Percentiles rank a stretch among this genome's conserved stretches.
phyloP scores from a whole-genome alignment of 495 filamentous ascomycete species.

The Cryomyces minteri region DNA sequence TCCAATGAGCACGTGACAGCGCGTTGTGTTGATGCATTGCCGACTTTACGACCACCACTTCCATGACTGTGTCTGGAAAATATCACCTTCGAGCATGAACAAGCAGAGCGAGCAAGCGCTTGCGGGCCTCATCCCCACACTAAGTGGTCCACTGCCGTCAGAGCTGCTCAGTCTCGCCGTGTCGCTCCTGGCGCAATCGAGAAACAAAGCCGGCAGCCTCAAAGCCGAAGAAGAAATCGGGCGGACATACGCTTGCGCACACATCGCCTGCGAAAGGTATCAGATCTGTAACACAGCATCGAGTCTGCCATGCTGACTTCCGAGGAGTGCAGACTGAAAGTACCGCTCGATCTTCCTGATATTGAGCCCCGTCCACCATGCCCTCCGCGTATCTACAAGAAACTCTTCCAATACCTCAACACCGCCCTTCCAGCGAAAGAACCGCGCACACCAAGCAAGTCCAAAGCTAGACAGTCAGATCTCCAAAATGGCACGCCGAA shows the following conservation, averaged over 20 bases:
- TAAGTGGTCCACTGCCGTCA: slow-evolving; percentile 49
- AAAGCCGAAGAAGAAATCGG: slow-evolving; percentile 82
- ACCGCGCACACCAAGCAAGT: slow-evolving; percentile 12
- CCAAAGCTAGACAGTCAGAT: slow-evolving; percentile 3
- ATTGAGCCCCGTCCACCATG: slow-evolving; percentile 69
- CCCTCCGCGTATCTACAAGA: slow-evolving; percentile 65
- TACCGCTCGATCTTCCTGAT: slow-evolving; percentile 63
- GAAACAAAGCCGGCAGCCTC: slow-evolving; percentile 55
- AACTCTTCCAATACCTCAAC: slow-evolving; percentile 65
- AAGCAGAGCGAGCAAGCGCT: slow-evolving; percentile 60
- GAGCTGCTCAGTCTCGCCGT: slow-evolving; percentile 59
- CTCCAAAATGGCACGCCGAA: not conserved
- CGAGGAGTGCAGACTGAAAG: slow-evolving; percentile 42
- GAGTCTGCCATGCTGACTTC: not conserved
- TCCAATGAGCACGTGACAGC: too few relatives aligned
- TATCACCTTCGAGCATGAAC: slow-evolving; percentile 31
- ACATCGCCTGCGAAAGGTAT: slow-evolving; percentile 79
- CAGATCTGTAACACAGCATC: not conserved
- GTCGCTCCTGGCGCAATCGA: slow-evolving; percentile 74
- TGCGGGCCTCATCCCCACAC: slow-evolving; percentile 56
- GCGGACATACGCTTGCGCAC: slow-evolving; percentile 71
- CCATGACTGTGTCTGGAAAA: too few relatives aligned
- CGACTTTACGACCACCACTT: too few relatives aligned
- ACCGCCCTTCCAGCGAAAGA: slow-evolving; percentile 34
- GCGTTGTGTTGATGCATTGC: too few relatives aligned